These are phyloP conservation scores for Yamadazyma songkhlaensis DNA, from an alignment of 1,139 yeast genomes.

Conservation along the genomic window DNA sequence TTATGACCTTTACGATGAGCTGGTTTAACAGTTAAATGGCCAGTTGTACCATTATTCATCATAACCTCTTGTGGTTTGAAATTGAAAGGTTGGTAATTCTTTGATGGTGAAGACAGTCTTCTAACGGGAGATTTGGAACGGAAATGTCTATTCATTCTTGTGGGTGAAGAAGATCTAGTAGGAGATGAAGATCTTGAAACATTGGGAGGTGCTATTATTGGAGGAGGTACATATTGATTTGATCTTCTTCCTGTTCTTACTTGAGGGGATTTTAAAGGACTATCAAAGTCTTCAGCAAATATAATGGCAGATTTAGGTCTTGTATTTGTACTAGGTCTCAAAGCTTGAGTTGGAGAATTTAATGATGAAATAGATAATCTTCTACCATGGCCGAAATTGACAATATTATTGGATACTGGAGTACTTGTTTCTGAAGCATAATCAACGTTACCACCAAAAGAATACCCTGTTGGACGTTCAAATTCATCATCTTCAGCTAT, in stretches of 20 bases:
- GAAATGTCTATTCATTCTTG: constrained; percentile 24
- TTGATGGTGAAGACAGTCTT: constrained; percentile 28
- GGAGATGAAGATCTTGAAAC: constrained; percentile 25
- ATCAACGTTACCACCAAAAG: background rate
- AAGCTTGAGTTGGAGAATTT: constrained; percentile 16
- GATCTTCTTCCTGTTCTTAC: constrained; percentile 7
- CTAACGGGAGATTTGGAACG: constrained; percentile 33
- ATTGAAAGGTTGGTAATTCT: constrained; percentile 39
- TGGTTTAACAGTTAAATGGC: constrained; percentile 41
- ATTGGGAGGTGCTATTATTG: constrained; percentile 15
- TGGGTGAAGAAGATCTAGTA: constrained; percentile 31
- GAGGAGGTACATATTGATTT: constrained; percentile 13
- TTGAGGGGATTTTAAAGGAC: constrained; percentile 7
- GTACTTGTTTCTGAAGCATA: background rate
- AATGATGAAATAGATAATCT: constrained; percentile 23
- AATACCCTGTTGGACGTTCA: background rate
- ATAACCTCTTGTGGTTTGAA: constrained; percentile 43
- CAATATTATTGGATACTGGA: constrained; percentile 1
- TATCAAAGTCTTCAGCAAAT: constrained; percentile 7
- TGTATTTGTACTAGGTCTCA: constrained; percentile 12
- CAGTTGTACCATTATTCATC: constrained; percentile 26
- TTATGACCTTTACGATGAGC: constrained; percentile 91
- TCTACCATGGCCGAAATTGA: constrained; percentile 11
- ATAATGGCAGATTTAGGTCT: constrained; percentile 37
- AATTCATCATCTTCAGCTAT: constrained; percentile 20